phyloP scores from a whole-genome alignment of 169 alveolate species.

The Eimeria praecox region DNA sequence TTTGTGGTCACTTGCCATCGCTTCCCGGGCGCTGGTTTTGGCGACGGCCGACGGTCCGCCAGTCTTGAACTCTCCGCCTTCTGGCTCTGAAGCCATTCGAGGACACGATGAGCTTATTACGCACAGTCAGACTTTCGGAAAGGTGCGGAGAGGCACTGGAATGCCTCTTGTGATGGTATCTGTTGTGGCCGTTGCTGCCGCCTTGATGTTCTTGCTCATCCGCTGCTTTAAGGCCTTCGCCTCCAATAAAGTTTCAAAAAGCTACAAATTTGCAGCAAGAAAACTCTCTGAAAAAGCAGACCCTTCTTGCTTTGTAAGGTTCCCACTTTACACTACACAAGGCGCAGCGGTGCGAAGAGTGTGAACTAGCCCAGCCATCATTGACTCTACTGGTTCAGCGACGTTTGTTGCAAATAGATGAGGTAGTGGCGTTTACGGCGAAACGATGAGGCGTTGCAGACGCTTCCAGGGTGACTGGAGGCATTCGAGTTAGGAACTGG shows the following conservation, averaged over 20 bases:
- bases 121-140: neutral
- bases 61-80: neutral
- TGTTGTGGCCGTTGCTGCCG: neutral
- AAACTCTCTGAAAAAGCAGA: neutral
- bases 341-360: neutral
- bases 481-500: neutral
- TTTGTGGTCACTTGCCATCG: neutral
- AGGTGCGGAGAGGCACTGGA: neutral
- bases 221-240: neutral
- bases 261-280: neutral
- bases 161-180: neutral
- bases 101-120: neutral
- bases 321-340: neutral
- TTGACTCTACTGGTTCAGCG: neutral
- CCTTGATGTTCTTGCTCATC: neutral
- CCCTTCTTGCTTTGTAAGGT: neutral
- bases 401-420: neutral
- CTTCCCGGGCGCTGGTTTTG: constrained; percentile 6
- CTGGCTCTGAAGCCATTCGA: neutral
- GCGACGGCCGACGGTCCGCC: neutral
- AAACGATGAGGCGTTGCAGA: neutral
- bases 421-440: neutral
- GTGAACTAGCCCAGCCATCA: neutral
- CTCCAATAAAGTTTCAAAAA: neutral
- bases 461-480: neutral